Evolutionary conservation across 805 yeast genomes (phyloP), one percentile per base, ranked within the genome.

Genomic region (Starmerella powellii): DNA sequence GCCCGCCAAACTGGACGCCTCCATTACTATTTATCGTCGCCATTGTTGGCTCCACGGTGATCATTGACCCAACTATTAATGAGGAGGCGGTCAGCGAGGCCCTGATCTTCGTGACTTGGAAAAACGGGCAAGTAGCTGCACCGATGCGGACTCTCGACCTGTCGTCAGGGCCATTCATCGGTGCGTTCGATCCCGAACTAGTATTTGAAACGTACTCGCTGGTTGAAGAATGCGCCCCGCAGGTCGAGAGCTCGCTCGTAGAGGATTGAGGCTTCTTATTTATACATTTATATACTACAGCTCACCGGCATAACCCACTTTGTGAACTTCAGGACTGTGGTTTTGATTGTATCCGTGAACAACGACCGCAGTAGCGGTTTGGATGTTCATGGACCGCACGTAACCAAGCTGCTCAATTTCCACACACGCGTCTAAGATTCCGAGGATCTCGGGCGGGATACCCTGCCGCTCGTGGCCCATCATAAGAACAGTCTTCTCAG

Each of bases 401-500:
- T 87, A 86, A 13, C 97, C 97, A 31, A 76, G 78, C 58, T 87
- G 97, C 56, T 85, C 83, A 52, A 87, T 87, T 56, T 87, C 95
- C 31, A 88, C 75, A 58, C 95, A 87, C 51, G 78, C 65, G 56
- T 87, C 96, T 26, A 88, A 65, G 55, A 82, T 88, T 0, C 83
- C 79, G 41, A 87, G 63, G 21, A 87, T 63, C 31, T 79, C 79
- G 6, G 94, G 95, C 0, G 95, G 94, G 42, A 87, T 76, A 42
- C 97, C 97, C 58, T 83, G 93, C 45, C 80, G 76, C 57, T 87
- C 97, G 49, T 73, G 81, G 3, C 97, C 96, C 39, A 87, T 63
- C 24, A 87, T 62, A 33, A 87, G 73, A 46, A 87, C 63, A 0
- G 93, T 77, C 58, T 83, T 87, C 38, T 69, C 59, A 3, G 96